Percentiles rank a stretch among this genome's conserved stretches.
These are phyloP conservation scores for Tricholoma furcatifolium DNA, from an alignment of 768 basidiomycete genomes.

Conservation along the genomic window DNA sequence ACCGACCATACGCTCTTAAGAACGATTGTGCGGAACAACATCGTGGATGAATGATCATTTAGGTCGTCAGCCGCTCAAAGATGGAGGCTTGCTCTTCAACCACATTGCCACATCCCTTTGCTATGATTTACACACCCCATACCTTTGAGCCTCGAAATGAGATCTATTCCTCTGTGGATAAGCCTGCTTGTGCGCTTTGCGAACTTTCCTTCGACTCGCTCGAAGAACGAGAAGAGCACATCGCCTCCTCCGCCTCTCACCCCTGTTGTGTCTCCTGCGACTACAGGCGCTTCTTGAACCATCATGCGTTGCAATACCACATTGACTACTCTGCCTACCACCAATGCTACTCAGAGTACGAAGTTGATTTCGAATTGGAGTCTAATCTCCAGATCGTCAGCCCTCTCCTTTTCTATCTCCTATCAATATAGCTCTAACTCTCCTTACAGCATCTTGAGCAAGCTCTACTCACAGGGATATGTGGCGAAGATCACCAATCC, in stretches of 20 bases:
- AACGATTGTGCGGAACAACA: too few relatives aligned
- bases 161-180: background rate
- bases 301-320: slow-evolving; percentile 20
- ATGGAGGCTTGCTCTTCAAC: background rate
- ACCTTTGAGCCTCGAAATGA: background rate
- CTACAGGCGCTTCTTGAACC: slow-evolving; percentile 17
- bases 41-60: background rate
- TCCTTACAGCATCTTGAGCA: slow-evolving; percentile 18
- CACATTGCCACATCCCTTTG: background rate
- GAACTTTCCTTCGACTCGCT: slow-evolving; percentile 19
- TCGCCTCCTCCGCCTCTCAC: slow-evolving; percentile 13
- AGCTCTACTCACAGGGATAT: background rate
- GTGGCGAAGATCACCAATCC: slow-evolving; percentile 26
- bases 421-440: background rate
- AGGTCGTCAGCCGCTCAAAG: background rate
- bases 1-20: too few relatives aligned
- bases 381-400: slow-evolving; percentile 18
- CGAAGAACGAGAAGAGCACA: slow-evolving; percentile 17
- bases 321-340: slow-evolving; percentile 20
- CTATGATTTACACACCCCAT: background rate
- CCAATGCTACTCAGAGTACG: slow-evolving; percentile 21
- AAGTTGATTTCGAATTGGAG: slow-evolving; percentile 17
- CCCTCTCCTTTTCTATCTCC: background rate
- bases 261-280: slow-evolving; percentile 21
- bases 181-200: slow-evolving; percentile 20